These are phyloP conservation scores for Juncus effusus DNA, from an alignment of 176 grass and related monocot species.

Conservation along the genomic window DNA sequence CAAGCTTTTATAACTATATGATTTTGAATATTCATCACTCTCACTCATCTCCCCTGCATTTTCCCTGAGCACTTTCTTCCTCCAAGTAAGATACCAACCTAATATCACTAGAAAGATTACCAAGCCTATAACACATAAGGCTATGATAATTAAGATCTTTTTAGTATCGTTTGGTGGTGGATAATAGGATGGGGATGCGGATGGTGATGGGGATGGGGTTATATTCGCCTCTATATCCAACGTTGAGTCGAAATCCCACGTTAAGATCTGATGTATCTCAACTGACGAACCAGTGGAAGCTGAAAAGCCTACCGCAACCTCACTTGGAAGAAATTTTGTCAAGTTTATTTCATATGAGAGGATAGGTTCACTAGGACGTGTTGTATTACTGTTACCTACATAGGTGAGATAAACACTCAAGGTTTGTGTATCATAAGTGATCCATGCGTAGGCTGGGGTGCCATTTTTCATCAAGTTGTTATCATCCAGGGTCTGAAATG, in stretches of 20 bases:
- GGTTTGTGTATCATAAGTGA: slow-evolving; percentile 14
- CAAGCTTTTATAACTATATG: neutral
- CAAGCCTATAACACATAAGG: too few species aligned
- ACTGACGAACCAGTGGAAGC: slow-evolving; percentile 9
- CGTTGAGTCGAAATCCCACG: slow-evolving; percentile 34
- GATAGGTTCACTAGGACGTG: neutral
- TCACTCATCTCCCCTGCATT: too few species aligned
- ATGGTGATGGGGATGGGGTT: too few species aligned
- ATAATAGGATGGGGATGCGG: too few species aligned
- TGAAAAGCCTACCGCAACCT: slow-evolving; percentile 34
- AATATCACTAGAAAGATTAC: neutral
- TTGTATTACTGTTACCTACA: neutral
- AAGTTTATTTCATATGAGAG: slow-evolving; percentile 23
- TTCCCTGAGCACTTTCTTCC: neutral
- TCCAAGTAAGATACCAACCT: neutral
- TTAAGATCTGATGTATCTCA: slow-evolving; percentile 26
- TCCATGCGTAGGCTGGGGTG: slow-evolving; percentile 21
- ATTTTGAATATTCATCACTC: too few species aligned
- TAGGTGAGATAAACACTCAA: slow-evolving; percentile 28
- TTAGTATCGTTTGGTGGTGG: neutral
- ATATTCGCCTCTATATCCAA: neutral
- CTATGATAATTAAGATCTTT: neutral
- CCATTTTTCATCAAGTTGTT: slow-evolving; percentile 20
- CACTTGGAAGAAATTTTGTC: slow-evolving; percentile 6
- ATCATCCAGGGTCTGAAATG: neutral